A percentile compares a stretch with the other conserved stretches of the same genome.
Evolutionary conservation across 164 flowering plant genomes (phyloP).

Genomic region (Vitis amurensis): DNA sequence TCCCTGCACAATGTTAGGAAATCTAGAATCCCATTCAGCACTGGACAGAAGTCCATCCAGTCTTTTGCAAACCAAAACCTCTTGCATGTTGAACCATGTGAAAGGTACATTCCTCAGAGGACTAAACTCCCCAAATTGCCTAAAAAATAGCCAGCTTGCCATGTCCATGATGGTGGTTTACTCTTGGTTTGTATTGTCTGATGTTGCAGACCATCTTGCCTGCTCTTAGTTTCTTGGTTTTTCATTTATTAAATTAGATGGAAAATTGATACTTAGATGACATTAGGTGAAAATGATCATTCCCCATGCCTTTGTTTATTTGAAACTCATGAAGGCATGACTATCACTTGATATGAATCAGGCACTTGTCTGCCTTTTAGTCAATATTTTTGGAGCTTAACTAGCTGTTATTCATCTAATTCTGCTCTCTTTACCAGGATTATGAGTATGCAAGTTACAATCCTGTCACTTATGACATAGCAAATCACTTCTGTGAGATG

Average conservation of each 20-base stretch:
- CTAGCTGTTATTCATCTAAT: background rate
- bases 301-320: background rate
- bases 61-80: too few species aligned
- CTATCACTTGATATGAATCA: background rate
- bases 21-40: too few species aligned
- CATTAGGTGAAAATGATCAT: background rate
- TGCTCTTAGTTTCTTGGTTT: background rate
- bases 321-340: background rate
- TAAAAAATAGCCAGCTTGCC: too few species aligned
- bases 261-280: background rate
- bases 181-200: too few species aligned
- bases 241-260: background rate
- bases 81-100: too few species aligned
- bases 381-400: background rate
- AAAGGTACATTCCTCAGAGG: too few species aligned
- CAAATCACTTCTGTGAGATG: constrained; percentile 55
- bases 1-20: too few species aligned
- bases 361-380: background rate
- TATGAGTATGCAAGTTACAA: constrained; percentile 47
- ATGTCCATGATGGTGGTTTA: too few species aligned
- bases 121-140: too few species aligned
- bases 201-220: background rate
- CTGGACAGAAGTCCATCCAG: too few species aligned
- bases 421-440: constrained; percentile 22
- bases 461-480: constrained; percentile 43